Conservation (phyloP, 352 stramenopile genomes). For the Lagenidium sp. region DNA sequence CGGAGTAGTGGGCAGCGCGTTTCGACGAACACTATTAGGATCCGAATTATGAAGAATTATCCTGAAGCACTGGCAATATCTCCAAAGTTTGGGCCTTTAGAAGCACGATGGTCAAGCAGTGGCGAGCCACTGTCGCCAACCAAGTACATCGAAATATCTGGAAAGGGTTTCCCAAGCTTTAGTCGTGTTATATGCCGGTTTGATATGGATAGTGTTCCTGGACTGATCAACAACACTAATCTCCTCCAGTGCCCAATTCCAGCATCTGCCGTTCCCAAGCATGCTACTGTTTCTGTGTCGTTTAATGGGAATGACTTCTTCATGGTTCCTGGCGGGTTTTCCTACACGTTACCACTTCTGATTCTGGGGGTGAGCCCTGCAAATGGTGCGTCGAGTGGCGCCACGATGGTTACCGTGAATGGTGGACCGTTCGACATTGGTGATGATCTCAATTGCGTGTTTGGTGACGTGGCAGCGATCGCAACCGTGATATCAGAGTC, state of each 20-base stretch:
- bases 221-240: not conserved
- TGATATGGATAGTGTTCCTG: not conserved
- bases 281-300: not conserved
- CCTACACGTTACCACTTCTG: not conserved
- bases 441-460: slow-evolving; percentile 35
- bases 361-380: not conserved
- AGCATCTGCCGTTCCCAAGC: not conserved
- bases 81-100: too few species aligned
- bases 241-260: not conserved
- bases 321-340: not conserved
- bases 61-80: too few species aligned
- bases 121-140: too few species aligned
- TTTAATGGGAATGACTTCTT: not conserved
- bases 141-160: not conserved
- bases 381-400: not conserved
- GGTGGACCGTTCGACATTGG: not conserved
- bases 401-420: not conserved
- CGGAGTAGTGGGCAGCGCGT: too few species aligned
- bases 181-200: not conserved
- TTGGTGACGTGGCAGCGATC: slow-evolving; percentile 28
- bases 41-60: too few species aligned
- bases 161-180: not conserved
- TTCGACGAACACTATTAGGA: too few species aligned
- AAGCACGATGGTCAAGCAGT: too few species aligned
- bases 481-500: slow-evolving; percentile 16